phyloP scores from a whole-genome alignment of 225 moss, liverwort and hornwort species.

The Neckera pumila region DNA sequence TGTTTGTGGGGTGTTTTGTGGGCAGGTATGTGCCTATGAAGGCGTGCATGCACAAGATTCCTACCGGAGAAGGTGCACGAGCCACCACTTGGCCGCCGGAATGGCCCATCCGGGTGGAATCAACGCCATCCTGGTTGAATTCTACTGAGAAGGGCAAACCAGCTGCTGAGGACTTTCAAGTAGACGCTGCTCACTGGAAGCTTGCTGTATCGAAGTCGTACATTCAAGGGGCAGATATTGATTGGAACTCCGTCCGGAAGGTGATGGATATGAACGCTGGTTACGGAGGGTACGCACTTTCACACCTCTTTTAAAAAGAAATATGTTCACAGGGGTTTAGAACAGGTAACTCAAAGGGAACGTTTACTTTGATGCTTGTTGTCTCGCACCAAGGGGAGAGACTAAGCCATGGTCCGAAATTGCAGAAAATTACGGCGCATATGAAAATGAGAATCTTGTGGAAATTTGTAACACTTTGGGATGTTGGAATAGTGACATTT shows the following conservation, averaged over 20 bases:
- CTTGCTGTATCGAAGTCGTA: slow-evolving; percentile 36
- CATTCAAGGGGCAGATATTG: slow-evolving; percentile 25
- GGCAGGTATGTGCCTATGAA: slow-evolving; percentile 83
- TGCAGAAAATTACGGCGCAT: not conserved
- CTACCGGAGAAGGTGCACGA: slow-evolving; percentile 34
- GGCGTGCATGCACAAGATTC: slow-evolving; percentile 69
- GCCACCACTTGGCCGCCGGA: slow-evolving; percentile 53
- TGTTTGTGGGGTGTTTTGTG: not conserved
- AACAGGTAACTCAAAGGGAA: not conserved
- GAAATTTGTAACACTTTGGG: not conserved
- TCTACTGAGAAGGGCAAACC: slow-evolving; percentile 50
- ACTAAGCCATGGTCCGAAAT: not conserved
- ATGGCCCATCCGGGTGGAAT: slow-evolving; percentile 54
- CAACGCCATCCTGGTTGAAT: slow-evolving; percentile 60
- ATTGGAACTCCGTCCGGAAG: slow-evolving; percentile 57
- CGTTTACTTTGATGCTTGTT: not conserved
- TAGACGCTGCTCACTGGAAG: slow-evolving; percentile 56
- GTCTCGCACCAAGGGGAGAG: not conserved
- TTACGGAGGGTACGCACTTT: slow-evolving; percentile 63
- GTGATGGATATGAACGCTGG: slow-evolving; percentile 86
- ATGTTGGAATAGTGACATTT: not conserved
- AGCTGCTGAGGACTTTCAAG: slow-evolving; percentile 39
- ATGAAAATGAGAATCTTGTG: not conserved
- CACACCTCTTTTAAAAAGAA: not conserved
- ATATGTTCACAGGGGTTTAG: not conserved